Evolutionary conservation across 805 yeast species (phyloP), one percentile per base, ranked within the genome.

Genomic region (Candida gorgasii): DNA sequence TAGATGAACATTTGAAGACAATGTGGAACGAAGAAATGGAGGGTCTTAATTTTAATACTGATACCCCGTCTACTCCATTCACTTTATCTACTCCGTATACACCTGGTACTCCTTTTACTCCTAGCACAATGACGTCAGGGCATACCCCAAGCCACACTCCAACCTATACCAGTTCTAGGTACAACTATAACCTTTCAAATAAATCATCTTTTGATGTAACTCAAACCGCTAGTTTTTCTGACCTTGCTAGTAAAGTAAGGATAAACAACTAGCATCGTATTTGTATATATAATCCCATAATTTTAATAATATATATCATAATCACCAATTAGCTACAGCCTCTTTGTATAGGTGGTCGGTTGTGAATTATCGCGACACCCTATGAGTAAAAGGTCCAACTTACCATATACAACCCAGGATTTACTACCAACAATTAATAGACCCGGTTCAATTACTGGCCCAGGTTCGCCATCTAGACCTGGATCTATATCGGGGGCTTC

Each of bases 331-430:
- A n/a, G n/a, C n/a, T n/a, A n/a, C n/a, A n/a, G n/a, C n/a, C n/a
- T n/a, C n/a, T 27, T 16, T 22, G n/a, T 8, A 4, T 23, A 27
- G n/a, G n/a, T n/a, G n/a, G n/a, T n/a, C n/a, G n/a, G n/a, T n/a
- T n/a, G n/a, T n/a, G n/a, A n/a, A n/a, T n/a, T 15, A 20, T 20
- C 28, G 37, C 37, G 37, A 34, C 16, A 14, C 18, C 14, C 8
- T 22, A 66, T 65, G 72, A 58, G 62, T 45, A 66, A 67, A 48
- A 55, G 74, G 39, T 59, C 62, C 42, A 66, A 61, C 42, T 55
- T 69, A 30, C 75, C 75, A 7, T 69, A 67, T 50, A 63, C 66
- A 8, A 63, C 72, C n/a, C 72, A 69, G 51, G 75, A 69, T 44
- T 55, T 69, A 22, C 65, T 68, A 11, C 41, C 73, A 72, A 6